phyloP scores from a whole-genome alignment of 2,329 filamentous ascomycete species.

The Rhytidhysteron rufulum region DNA sequence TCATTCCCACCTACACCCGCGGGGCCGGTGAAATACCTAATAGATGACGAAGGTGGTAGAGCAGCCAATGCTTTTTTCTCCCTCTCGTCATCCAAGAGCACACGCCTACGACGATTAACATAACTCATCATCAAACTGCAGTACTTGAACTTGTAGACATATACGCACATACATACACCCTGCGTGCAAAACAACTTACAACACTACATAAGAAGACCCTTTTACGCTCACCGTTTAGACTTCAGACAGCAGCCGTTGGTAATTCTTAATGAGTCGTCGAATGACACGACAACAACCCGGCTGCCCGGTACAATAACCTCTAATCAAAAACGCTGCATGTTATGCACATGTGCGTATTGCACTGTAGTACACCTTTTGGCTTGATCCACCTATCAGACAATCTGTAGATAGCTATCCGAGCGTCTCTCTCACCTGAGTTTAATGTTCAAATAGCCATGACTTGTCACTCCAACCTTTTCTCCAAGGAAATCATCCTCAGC shows the following conservation, averaged over 20 bases:
- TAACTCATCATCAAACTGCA: not conserved
- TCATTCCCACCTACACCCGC: not conserved
- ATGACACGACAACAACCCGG: slow-evolving; percentile 10
- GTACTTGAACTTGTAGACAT: not conserved
- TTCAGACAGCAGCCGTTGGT: slow-evolving; percentile 4
- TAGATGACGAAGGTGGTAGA: slow-evolving; percentile 2
- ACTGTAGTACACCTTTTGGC: too few species aligned
- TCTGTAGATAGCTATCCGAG: too few species aligned
- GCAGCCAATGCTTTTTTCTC: not conserved
- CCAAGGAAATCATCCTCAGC: slow-evolving; percentile 1
- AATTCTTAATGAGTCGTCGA: slow-evolving; percentile 16
- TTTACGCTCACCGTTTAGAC: not conserved
- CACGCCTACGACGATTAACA: too few species aligned
- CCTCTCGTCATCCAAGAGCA: too few species aligned
- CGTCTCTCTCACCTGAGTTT: too few species aligned
- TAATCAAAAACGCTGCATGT: not conserved
- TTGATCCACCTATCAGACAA: too few species aligned
- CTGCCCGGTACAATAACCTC: not conserved
- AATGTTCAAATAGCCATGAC: too few species aligned
- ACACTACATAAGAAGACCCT: not conserved
- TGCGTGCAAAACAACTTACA: not conserved
- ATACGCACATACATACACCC: not conserved
- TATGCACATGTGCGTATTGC: too few species aligned
- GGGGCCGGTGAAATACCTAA: not conserved
- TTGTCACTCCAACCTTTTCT: too few species aligned